These are phyloP conservation scores for Aspergillus tamarii DNA, from an alignment of 2,329 filamentous ascomycete genomes.

Conservation along the genomic window DNA sequence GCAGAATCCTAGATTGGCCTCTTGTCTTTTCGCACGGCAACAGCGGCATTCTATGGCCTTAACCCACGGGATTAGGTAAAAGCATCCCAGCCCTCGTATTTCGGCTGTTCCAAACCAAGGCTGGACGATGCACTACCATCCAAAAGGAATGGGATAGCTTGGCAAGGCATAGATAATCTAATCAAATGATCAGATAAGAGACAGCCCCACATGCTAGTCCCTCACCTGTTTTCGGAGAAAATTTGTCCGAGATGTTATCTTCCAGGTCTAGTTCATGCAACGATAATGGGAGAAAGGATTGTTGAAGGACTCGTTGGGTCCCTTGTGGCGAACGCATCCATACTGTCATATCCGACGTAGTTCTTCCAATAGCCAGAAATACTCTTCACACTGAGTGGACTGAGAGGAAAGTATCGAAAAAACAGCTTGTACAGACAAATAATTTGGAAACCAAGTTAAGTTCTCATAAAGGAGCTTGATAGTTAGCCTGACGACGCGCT, in stretches of 20 bases:
- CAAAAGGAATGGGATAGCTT: background rate
- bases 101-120: background rate
- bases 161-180: background rate
- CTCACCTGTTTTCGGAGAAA: background rate
- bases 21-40: background rate
- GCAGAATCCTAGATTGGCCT: background rate
- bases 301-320: too few species aligned
- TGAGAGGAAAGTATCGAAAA: too few species aligned
- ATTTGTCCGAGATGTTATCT: background rate
- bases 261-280: background rate
- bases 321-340: too few species aligned
- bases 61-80: background rate
- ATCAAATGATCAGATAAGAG: slow-evolving; percentile 4
- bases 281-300: background rate
- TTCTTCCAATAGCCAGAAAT: too few species aligned
- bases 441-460: too few species aligned
- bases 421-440: too few species aligned
- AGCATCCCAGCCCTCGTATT: background rate
- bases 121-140: background rate
- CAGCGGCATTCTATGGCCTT: background rate
- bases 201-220: background rate
- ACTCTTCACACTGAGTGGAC: too few species aligned
- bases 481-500: too few species aligned
- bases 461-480: too few species aligned
- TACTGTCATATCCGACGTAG: too few species aligned